Evolutionary conservation across 345 rosid species (phyloP), one percentile per base, ranked within the genome.

Genomic region (Rhodamnia argentea): DNA sequence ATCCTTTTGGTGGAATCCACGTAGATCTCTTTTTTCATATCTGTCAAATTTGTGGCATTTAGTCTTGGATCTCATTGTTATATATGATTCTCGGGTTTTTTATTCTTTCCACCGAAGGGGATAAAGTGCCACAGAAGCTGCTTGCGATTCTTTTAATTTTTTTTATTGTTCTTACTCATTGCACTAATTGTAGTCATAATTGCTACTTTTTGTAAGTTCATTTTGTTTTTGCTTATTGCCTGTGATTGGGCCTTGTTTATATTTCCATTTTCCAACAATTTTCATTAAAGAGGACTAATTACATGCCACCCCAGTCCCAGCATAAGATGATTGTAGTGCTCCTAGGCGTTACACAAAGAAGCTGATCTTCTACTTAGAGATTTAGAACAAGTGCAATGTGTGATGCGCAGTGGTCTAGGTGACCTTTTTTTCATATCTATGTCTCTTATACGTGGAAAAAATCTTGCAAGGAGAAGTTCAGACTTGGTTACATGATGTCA

Each of bases 1-100:
- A 56, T 52, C 76, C 85, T 76, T 86, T 82, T 52, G 84, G 85
- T 85, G 58, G 84, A 29, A 83, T 85, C 75, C 82, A 55, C 22
- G 26, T 70, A 70, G 81, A 27, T 51, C 7, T 50, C 26, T 78
- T 84, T 44, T 64, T 26, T 29, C 76, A 57, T 56, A 53, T 84
- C 47, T 70, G 47, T 37, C 81, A 70, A 70, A 37, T 37, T 37
- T 70, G 26, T 37, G 26, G 47, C 81, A 70, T 26, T 13, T 70
- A 70, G 47, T 70, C 47, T 37, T 70, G 26, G 81, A 70, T 70
- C 60, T 57, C 5, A 57, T 57, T 57, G 60, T 57, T 57, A 23
- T 24, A 11, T 70, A 70, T 37, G 81, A 70, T 70, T 32, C 47
- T 18, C 2, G 20, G 13, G 47, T 37, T 23, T 4, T 18, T 70